Evolutionary conservation across 2,329 filamentous ascomycete species (phyloP).

Genomic region (Epichloe baconii): DNA sequence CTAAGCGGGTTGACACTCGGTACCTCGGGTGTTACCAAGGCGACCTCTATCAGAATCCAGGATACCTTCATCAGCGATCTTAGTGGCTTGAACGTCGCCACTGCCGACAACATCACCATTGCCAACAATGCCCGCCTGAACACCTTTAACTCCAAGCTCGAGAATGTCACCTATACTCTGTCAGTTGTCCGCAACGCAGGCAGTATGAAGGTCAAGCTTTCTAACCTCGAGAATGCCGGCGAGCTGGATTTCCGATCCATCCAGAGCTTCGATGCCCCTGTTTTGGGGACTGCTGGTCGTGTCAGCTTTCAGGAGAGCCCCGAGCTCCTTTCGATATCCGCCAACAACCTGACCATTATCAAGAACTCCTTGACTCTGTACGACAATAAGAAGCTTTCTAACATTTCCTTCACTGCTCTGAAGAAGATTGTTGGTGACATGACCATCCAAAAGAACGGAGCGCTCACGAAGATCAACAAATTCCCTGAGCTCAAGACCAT

Average conservation of each 20-base stretch:
- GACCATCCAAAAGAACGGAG: conserved; percentile 82
- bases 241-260: conserved; percentile 55
- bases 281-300: conserved; percentile 53
- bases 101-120: conserved; percentile 63
- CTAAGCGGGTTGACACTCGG: conserved; percentile 37
- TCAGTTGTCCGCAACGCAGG: conserved; percentile 71
- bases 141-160: conserved; percentile 62
- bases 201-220: conserved; percentile 57
- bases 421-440: conserved; percentile 63
- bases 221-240: conserved; percentile 53
- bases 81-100: conserved; percentile 65
- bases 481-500: conserved; percentile 57
- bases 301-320: conserved; percentile 73
- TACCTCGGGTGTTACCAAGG: conserved; percentile 47
- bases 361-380: conserved; percentile 46
- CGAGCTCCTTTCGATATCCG: conserved; percentile 55
- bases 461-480: conserved; percentile 48
- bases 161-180: conserved; percentile 58
- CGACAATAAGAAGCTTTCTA: conserved; percentile 49
- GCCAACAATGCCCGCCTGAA: conserved; percentile 81
- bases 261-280: conserved; percentile 58
- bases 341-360: conserved; percentile 43
- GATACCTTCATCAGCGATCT: conserved; percentile 77
- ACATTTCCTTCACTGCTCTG: conserved; percentile 63
- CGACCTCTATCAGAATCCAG: conserved; percentile 57